Percentiles rank a stretch among this genome's conserved stretches.
Conservation (phyloP, 176 grass and related monocot genomes). For the Thalia dealbata region DNA sequence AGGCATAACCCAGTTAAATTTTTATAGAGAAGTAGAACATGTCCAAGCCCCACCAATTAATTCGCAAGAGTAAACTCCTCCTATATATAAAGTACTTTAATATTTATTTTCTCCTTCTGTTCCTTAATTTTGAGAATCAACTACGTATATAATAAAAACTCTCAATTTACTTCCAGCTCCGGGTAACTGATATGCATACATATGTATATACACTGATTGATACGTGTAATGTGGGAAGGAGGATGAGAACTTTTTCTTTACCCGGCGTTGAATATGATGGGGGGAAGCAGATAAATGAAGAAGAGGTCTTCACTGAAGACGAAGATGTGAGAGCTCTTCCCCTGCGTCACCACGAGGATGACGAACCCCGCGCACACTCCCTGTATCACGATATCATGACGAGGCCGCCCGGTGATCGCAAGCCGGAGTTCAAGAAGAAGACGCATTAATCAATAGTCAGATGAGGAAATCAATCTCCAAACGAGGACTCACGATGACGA, state of each 20-base stretch:
- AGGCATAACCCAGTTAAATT: not conserved
- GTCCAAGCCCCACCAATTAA: not conserved
- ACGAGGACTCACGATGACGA: conserved; percentile 58
- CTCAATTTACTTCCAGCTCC: too few relatives aligned
- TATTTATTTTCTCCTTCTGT: not conserved
- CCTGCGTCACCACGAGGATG: conserved; percentile 75
- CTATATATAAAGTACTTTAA: too few relatives aligned
- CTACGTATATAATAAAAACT: too few relatives aligned
- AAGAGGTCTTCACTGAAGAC: conserved; percentile 99
- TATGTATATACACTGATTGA: not conserved
- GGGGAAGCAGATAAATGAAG: conserved; percentile 98
- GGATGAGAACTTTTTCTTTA: conserved; percentile 29
- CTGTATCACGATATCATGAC: too few relatives aligned
- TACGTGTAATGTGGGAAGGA: too few relatives aligned
- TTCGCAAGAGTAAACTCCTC: not conserved
- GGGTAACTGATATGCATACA: too few relatives aligned
- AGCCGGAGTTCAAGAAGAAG: not conserved
- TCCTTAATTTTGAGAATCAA: too few relatives aligned
- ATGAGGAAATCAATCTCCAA: too few relatives aligned
- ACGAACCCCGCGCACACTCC: conserved; percentile 78
- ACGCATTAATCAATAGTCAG: too few relatives aligned
- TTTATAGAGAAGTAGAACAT: not conserved
- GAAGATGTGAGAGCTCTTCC: conserved; percentile 86
- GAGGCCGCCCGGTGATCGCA: too few relatives aligned
- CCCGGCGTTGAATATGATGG: conserved; percentile 99